These are phyloP conservation scores for Ilyonectria destructans DNA, from an alignment of 2,329 filamentous ascomycete species.

Conservation along the genomic window DNA sequence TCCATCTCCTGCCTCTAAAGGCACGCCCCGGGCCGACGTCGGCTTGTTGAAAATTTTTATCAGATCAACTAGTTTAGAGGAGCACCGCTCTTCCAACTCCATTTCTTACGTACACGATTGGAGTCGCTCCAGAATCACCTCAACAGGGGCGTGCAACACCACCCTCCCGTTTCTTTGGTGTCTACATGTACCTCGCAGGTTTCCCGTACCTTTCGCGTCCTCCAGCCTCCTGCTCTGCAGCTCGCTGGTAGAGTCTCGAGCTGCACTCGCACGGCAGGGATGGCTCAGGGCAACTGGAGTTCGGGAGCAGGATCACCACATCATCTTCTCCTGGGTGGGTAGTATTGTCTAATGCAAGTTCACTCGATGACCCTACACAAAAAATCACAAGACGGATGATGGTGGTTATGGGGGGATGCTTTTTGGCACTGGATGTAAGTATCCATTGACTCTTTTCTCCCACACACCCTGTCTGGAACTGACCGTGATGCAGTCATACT, in stretches of 20 bases:
- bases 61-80: conserved; percentile 41
- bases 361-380: background rate
- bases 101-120: conserved; percentile 36
- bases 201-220: conserved; percentile 13
- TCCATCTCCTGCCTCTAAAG: conserved; percentile 21
- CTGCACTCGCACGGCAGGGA: background rate
- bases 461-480: background rate
- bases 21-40: conserved; percentile 43
- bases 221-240: conserved; percentile 7
- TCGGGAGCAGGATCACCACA: conserved; percentile 6
- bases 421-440: background rate
- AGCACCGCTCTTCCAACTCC: conserved; percentile 17
- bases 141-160: conserved; percentile 8
- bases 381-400: background rate
- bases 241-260: background rate
- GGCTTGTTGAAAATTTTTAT: conserved; percentile 48
- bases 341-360: conserved; percentile 16
- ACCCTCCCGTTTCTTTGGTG: conserved; percentile 1
- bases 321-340: conserved; percentile 12
- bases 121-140: conserved; percentile 28
- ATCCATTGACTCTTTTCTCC: background rate
- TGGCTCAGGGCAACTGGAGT: conserved; percentile 10
- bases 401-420: background rate
- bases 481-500: background rate
- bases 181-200: background rate